A percentile compares a stretch with the other conserved stretches of the same genome.
Evolutionary conservation across 2,329 filamentous ascomycete species (phyloP).

Genomic region (Pestalotiopsis sp.): DNA sequence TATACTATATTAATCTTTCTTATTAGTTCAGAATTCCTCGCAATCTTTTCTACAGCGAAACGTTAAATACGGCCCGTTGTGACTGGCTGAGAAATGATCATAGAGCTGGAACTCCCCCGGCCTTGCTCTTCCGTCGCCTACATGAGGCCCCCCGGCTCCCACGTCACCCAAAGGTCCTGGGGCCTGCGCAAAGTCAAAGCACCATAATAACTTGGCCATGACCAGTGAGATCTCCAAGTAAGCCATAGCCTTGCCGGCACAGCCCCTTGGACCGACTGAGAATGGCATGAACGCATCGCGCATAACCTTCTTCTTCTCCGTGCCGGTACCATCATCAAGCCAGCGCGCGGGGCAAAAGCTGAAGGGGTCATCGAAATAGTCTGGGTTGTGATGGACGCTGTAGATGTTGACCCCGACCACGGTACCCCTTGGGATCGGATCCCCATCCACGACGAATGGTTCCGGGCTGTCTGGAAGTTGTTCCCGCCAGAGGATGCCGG

Average conservation of each 20-base stretch:
- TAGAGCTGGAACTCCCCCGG: neutral
- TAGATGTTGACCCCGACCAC: neutral
- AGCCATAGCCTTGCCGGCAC: conserved; percentile 32
- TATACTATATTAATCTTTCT: no score
- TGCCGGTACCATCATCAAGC: neutral
- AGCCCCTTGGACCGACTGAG: conserved; percentile 34
- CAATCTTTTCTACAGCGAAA: neutral
- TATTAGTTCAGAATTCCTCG: no score
- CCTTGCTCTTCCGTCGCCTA: neutral
- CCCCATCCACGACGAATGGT: neutral
- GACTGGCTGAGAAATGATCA: neutral
- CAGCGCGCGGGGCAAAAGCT: neutral
- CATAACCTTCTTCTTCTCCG: conserved; percentile 13
- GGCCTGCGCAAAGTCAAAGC: neutral
- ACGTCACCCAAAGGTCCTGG: neutral
- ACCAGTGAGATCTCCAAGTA: conserved; percentile 20
- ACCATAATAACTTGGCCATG: conserved; percentile 19
- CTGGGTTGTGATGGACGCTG: neutral
- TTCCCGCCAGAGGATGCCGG: neutral
- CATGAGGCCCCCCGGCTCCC: neutral
- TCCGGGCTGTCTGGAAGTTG: neutral
- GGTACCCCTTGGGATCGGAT: neutral
- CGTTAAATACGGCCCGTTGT: neutral
- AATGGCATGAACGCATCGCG: conserved; percentile 31
- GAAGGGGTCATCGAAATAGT: neutral